phyloP scores from a whole-genome alignment of 2,329 filamentous ascomycete species.

The Hypoxylon sp. region DNA sequence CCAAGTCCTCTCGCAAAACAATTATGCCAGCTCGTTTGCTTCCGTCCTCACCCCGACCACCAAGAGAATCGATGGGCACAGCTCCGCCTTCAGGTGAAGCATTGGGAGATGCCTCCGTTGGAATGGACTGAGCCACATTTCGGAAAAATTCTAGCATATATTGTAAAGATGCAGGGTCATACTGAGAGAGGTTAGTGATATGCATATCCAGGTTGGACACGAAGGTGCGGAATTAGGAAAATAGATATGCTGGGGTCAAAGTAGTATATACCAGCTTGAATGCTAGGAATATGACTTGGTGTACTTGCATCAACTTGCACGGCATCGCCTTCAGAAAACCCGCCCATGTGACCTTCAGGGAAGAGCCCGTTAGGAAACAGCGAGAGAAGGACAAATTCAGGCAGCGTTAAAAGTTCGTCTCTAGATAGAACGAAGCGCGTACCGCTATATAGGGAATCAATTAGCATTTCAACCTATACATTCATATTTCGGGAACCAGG shows the following conservation, averaged over 20 bases:
- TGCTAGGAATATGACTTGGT: constrained; percentile 42
- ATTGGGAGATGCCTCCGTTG: constrained; percentile 75
- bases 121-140: constrained; percentile 95
- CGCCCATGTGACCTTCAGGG: constrained; percentile 94
- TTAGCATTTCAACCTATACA: constrained; percentile 34
- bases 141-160: constrained; percentile 99
- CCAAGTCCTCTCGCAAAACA: constrained; percentile 92
- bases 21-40: constrained; percentile 96
- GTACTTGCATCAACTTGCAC: constrained; percentile 95
- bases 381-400: constrained; percentile 97
- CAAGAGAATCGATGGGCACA: constrained; percentile 78
- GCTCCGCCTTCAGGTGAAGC: constrained; percentile 72
- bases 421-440: constrained; percentile 93
- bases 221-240: constrained; percentile 49
- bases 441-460: constrained; percentile 68
- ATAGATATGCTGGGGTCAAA: constrained; percentile 31
- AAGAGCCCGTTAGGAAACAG: constrained; percentile 98
- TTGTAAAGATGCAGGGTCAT: constrained; percentile 93
- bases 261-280: constrained; percentile 43
- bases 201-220: constrained; percentile 56
- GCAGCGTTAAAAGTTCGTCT: constrained; percentile 93
- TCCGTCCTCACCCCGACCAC: constrained; percentile 67
- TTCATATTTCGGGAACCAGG: constrained; percentile 3
- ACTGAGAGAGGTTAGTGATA: constrained; percentile 71
- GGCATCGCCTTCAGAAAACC: constrained; percentile 90